phyloP scores from a whole-genome alignment of 768 basidiomycete species.

The Psilocybe subaeruginosa region DNA sequence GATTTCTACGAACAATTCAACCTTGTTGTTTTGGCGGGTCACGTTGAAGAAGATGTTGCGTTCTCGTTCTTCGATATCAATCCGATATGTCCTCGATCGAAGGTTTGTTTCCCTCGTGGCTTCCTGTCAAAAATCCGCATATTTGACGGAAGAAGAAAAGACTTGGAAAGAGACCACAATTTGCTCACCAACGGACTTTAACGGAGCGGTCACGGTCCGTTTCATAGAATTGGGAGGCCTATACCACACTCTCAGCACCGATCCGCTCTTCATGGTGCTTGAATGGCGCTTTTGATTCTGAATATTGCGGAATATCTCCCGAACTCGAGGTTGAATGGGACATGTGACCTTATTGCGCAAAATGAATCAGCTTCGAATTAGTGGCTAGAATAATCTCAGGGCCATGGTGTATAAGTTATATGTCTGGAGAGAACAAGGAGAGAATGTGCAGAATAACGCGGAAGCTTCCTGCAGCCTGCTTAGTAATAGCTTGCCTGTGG shows the following conservation, averaged over 20 bases:
- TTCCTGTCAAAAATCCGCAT: not conserved
- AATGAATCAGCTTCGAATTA: no score
- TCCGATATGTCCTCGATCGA: not conserved
- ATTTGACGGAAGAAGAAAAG: not conserved
- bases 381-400: no score
- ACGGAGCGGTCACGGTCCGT: not conserved
- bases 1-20: not conserved
- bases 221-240: not conserved
- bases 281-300: no score
- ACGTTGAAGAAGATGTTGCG: not conserved
- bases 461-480: no score
- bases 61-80: not conserved
- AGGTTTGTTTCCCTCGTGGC: not conserved
- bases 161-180: not conserved
- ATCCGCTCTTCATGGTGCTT: not conserved
- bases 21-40: not conserved
- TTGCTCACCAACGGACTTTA: not conserved
- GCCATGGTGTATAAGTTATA: no score
- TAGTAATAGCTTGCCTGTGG: no score
- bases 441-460: no score
- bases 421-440: no score
- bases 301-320: no score
- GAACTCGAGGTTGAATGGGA: no score
- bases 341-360: no score
- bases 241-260: not conserved